Evolutionary conservation across 2,329 filamentous ascomycete species (phyloP).

Genomic region (Colletotrichum falcatum): DNA sequence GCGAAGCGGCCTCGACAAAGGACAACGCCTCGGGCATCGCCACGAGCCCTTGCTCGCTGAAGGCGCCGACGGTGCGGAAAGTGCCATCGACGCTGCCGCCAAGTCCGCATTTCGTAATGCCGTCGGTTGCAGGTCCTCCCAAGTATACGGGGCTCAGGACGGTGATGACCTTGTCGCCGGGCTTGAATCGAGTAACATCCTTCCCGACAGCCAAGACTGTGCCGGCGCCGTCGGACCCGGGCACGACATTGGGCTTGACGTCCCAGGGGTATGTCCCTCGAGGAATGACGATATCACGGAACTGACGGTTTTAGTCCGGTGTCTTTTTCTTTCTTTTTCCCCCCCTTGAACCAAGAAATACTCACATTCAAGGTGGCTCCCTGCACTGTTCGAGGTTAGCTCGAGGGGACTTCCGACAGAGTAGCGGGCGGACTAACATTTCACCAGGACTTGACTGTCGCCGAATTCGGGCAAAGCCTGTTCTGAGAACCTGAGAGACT

Average conservation of each 20-base stretch:
- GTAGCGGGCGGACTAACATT: constrained; percentile 50
- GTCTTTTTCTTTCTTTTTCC: not conserved
- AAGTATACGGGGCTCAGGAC: constrained; percentile 44
- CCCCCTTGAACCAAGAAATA: too few relatives aligned
- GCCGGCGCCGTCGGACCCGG: constrained; percentile 64
- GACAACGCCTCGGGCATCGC: constrained; percentile 63
- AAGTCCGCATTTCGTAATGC: constrained; percentile 52
- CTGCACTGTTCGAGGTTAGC: constrained; percentile 52
- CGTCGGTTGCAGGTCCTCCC: constrained; percentile 53
- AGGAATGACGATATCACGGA: constrained; percentile 25
- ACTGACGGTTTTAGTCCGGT: constrained; percentile 20
- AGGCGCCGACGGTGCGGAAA: constrained; percentile 47
- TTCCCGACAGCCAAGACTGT: constrained; percentile 61
- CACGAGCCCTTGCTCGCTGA: constrained; percentile 68
- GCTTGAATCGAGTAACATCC: constrained; percentile 61
- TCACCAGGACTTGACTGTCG: constrained; percentile 37
- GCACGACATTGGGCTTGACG: constrained; percentile 44
- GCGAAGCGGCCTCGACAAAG: constrained; percentile 68
- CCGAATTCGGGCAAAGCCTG: constrained; percentile 19
- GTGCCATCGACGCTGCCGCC: constrained; percentile 49
- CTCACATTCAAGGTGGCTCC: constrained; percentile 31
- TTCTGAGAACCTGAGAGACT: constrained; percentile 26
- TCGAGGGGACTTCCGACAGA: constrained; percentile 60
- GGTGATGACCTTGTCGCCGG: constrained; percentile 62
- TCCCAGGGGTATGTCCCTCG: constrained; percentile 51